Base-by-base conservation (phyloP, 306 rosid genomes). In the Bauhinia variegata region DNA sequence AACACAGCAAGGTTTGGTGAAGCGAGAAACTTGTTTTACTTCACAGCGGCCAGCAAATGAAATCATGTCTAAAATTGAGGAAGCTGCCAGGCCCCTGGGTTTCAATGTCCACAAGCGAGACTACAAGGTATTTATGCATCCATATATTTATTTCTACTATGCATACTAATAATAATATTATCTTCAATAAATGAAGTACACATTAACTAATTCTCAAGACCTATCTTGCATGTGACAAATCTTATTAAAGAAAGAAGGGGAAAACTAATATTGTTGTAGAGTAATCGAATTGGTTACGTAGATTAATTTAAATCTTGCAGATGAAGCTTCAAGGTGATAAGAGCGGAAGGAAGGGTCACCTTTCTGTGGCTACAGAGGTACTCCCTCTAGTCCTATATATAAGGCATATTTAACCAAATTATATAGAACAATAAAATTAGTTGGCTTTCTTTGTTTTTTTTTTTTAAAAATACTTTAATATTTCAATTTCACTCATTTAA, bases 341-440 rank as follows among this genome's bases (percentile, higher is more conserved):
- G 57, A 87, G 82, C 14, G 97, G 97, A 78, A 88, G 97, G 79
- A 91, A 91, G 70, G 97, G 97, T 34, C 97, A 91, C 62, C 95
- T 91, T 67, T 88, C 95, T 23, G 96, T 91, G 13, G 91, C 97
- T 60, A 91, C 97, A 34, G 96, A 91, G 96, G 97, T n/a, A n/a
- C n/a, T n/a, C n/a, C n/a, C n/a, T n/a, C n/a, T n/a, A n/a, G n/a
- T n/a, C n/a, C n/a, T n/a, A n/a, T n/a, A n/a, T n/a, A n/a, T n/a
- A n/a, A n/a, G n/a, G n/a, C n/a, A n/a, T n/a, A n/a, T n/a, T n/a
- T n/a, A n/a, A n/a, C n/a, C n/a, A n/a, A n/a, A n/a, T n/a, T n/a
- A 86, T 70, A 86, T 96, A n/a, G n/a, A n/a, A n/a, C n/a, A n/a
- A n/a, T n/a, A n/a, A n/a, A n/a, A n/a, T n/a, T n/a, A n/a, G n/a